phyloP scores from a whole-genome alignment of 192 early-diverging fungal species.

The Backusella psychrophila region DNA sequence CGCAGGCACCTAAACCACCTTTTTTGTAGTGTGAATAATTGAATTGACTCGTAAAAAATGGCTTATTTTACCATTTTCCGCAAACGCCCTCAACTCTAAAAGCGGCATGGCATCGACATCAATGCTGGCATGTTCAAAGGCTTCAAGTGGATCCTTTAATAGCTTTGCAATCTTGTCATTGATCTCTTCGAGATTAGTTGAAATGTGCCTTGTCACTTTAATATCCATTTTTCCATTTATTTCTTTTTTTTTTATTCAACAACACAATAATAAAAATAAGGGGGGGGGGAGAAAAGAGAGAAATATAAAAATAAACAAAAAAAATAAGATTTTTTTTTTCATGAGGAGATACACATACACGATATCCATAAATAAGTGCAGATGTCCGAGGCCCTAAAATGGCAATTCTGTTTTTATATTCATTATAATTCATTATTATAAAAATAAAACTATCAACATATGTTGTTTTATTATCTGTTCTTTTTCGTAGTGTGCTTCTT shows the following conservation, averaged over 20 bases:
- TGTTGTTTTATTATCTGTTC: background rate
- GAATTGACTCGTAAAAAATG: too few relatives aligned
- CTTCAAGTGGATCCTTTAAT: conserved; percentile 19
- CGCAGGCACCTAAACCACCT: conserved; percentile 44
- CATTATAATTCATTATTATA: background rate
- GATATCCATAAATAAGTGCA: background rate
- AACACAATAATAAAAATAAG: background rate
- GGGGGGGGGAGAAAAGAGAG: background rate
- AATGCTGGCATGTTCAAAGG: conserved; percentile 3
- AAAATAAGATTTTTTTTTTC: background rate
- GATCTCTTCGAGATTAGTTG: conserved; percentile 31
- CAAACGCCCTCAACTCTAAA: conserved; percentile 22
- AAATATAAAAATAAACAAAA: background rate
- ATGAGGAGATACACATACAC: background rate
- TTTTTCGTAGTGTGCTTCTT: background rate
- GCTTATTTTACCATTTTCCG: conserved; percentile 24
- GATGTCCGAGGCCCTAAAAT: background rate
- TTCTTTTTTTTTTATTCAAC: background rate
- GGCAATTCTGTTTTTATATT: background rate
- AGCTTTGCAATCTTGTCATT: conserved; percentile 21
- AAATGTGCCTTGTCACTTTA: conserved; percentile 28
- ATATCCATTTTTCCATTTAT: conserved; percentile 16
- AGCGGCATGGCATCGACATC: conserved; percentile 20
- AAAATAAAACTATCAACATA: background rate
- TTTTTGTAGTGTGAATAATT: background rate